Conservation (phyloP, 75 land plant species). For the Cupressus sempervirens region DNA sequence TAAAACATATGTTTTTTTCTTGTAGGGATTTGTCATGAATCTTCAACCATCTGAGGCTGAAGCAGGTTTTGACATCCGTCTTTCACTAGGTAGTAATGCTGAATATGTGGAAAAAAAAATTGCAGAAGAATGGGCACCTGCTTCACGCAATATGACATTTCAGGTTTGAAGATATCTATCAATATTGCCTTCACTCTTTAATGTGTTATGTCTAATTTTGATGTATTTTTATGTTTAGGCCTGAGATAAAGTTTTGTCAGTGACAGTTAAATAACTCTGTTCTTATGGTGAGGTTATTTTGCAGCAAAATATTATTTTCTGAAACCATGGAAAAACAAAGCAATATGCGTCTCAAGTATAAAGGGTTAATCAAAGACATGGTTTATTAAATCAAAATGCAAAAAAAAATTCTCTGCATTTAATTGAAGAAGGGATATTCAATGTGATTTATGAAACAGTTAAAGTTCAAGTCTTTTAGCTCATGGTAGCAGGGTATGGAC, state of each 20-base stretch:
- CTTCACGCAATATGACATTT: constrained; percentile 84
- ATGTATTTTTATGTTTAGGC: not conserved
- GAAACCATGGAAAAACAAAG: not conserved
- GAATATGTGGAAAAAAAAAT: constrained; percentile 59
- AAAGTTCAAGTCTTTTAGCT: not conserved
- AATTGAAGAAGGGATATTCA: no score
- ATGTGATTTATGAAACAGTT: not conserved
- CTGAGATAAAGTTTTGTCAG: not conserved
- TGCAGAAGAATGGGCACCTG: constrained; percentile 95
- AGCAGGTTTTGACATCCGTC: constrained; percentile 89
- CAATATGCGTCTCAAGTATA: not conserved
- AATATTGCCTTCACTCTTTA: constrained; percentile 2
- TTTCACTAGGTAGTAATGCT: constrained; percentile 69
- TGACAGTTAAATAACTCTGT: not conserved
- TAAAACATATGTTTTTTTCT: constrained; percentile 1
- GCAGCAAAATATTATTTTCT: not conserved
- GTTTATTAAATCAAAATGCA: not conserved
- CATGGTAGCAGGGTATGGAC: no score
- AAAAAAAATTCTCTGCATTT: not conserved
- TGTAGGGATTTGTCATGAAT: constrained; percentile 97
- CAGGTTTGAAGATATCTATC: constrained; percentile 33
- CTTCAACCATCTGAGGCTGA: constrained; percentile 98
- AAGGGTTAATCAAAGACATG: not conserved
- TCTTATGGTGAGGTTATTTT: not conserved
- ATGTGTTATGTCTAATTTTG: not conserved